Conservation (phyloP, 2,329 filamentous ascomycete species). For the Fusarium longipes region DNA sequence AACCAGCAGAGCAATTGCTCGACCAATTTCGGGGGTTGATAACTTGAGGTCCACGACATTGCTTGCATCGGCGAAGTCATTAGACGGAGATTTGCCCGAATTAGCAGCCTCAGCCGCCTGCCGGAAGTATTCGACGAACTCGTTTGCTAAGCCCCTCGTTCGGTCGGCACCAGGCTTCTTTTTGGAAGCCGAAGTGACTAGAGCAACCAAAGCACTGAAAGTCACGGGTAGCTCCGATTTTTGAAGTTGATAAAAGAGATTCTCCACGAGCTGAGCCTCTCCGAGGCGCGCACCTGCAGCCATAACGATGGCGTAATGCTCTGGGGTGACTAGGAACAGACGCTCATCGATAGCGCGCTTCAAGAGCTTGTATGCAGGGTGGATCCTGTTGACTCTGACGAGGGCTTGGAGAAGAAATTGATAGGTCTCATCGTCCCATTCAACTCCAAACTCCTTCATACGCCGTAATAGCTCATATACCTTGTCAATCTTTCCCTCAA, state of each 20-base stretch:
- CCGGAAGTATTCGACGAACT: conserved; percentile 49
- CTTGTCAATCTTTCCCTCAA: conserved; percentile 64
- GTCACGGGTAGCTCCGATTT: conserved; percentile 56
- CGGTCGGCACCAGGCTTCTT: conserved; percentile 40
- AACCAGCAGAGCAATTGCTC: conserved; percentile 51
- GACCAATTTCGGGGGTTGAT: conserved; percentile 48
- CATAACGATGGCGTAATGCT: conserved; percentile 67
- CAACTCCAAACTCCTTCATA: conserved; percentile 61
- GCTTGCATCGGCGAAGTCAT: conserved; percentile 8
- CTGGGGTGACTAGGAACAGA: conserved; percentile 58
- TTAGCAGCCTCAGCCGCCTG: conserved; percentile 28
- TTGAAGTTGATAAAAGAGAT: conserved; percentile 58
- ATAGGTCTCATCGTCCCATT: conserved; percentile 64
- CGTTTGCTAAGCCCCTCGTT: conserved; percentile 44
- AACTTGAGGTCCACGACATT: conserved; percentile 41
- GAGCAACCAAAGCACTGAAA: conserved; percentile 56
- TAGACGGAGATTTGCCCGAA: neutral
- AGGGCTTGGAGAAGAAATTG: conserved; percentile 62
- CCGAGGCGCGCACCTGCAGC: conserved; percentile 60
- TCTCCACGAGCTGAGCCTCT: conserved; percentile 56
- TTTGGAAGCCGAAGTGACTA: conserved; percentile 52
- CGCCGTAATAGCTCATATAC: conserved; percentile 60
- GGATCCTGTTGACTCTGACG: conserved; percentile 60
- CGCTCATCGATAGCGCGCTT: conserved; percentile 56
- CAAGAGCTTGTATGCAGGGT: conserved; percentile 62